phyloP scores from a whole-genome alignment of 805 yeast genomes.

The Tetrapisispora phaffii region DNA sequence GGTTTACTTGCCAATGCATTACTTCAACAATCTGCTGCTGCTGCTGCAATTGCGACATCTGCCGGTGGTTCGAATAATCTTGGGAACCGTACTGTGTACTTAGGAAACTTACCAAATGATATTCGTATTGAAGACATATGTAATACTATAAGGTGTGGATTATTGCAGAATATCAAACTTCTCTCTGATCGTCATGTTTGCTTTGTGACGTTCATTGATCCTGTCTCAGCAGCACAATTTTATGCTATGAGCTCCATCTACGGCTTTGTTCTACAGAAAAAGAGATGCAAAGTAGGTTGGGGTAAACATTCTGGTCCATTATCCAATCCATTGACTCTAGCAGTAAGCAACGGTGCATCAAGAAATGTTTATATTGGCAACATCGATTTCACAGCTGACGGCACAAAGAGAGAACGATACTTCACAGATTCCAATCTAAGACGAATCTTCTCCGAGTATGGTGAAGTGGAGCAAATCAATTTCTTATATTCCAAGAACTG shows the following conservation, averaged over 20 bases:
- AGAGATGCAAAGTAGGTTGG: constrained; percentile 92
- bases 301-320: constrained; percentile 94
- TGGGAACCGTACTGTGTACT: constrained; percentile 87
- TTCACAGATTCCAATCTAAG: constrained; percentile 54
- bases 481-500: constrained; percentile 75
- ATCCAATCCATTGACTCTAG: constrained; percentile 74
- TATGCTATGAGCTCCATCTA: constrained; percentile 89
- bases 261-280: constrained; percentile 75
- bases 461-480: constrained; percentile 92
- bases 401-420: constrained; percentile 18
- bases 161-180: constrained; percentile 72
- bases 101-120: constrained; percentile 83
- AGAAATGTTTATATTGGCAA: constrained; percentile 86
- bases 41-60: constrained; percentile 91
- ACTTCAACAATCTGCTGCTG: constrained; percentile 91
- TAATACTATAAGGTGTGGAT: constrained; percentile 92
- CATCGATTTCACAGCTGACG: constrained; percentile 34
- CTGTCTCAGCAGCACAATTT: constrained; percentile 95
- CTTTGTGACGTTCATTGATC: constrained; percentile 90
- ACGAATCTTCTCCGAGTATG: constrained; percentile 67
- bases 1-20: constrained; percentile 57
- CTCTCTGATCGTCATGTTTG: constrained; percentile 83
- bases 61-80: constrained; percentile 89
- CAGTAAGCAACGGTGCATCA: constrained; percentile 89
- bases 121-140: constrained; percentile 88